Conservation (phyloP, 305 asterid genomes). For the Solanum hybrid region DNA sequence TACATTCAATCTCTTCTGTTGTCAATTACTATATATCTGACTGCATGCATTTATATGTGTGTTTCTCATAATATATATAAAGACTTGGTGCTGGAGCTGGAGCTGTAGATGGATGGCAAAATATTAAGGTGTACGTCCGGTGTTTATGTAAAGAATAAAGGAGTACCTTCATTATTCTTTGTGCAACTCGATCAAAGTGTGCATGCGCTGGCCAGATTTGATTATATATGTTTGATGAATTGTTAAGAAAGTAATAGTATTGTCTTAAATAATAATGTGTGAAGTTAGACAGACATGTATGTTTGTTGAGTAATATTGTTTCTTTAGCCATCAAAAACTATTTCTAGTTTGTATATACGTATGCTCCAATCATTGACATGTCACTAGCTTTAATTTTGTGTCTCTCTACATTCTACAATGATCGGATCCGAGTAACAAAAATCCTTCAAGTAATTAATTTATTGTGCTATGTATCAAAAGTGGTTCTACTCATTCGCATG, state of each 20-base stretch:
- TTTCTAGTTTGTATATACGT: background rate
- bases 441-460: too few species aligned
- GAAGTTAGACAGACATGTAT: background rate
- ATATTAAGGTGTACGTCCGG: background rate
- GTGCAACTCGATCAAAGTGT: background rate
- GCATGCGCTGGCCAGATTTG: background rate
- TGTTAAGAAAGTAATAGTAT: background rate
- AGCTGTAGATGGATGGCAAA: constrained; percentile 9
- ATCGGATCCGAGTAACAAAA: background rate
- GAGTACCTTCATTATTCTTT: background rate
- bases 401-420: background rate
- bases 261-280: background rate
- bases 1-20: background rate
- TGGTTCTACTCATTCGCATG: background rate
- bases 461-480: background rate
- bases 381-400: background rate
- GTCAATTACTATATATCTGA: background rate
- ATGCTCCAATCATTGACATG: background rate
- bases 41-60: background rate
- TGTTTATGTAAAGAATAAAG: background rate
- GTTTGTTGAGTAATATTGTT: background rate
- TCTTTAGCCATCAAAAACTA: background rate
- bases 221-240: background rate
- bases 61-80: background rate
- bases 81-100: constrained; percentile 33